These are phyloP conservation scores for Limnomonas spitsbergensis DNA, from an alignment of 139 green algal species.

Conservation along the genomic window DNA sequence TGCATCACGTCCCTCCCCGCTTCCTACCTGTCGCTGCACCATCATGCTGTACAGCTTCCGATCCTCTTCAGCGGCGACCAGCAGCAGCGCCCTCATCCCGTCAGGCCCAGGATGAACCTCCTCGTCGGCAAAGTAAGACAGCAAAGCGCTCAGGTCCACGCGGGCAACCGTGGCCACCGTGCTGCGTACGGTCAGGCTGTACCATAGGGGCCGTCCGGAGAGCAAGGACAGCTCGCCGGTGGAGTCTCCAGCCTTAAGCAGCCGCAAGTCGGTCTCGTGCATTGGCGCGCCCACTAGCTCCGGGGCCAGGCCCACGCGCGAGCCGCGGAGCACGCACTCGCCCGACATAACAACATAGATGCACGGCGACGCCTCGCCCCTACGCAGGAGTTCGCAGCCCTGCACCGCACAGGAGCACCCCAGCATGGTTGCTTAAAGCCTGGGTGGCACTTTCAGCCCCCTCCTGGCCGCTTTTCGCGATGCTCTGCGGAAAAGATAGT, in stretches of 20 bases:
- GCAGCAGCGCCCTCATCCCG: not conserved
- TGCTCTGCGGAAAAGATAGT: no score
- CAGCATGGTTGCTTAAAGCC: no score
- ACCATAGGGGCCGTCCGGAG: not conserved
- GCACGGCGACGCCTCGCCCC: not conserved
- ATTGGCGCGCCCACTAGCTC: not conserved
- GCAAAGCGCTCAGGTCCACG: not conserved
- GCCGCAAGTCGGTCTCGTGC: not conserved
- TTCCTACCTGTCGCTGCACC: not conserved
- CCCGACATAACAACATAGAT: not conserved
- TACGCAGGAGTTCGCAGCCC: not conserved
- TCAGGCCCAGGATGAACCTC: not conserved
- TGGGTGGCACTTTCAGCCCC: no score
- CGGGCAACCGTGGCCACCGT: not conserved
- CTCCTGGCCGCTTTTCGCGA: no score
- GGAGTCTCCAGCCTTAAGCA: not conserved
- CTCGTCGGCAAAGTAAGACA: not conserved
- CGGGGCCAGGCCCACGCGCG: not conserved
- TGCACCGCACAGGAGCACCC: no score
- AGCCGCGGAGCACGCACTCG: not conserved
- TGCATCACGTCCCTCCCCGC: no score
- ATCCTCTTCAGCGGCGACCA: not conserved
- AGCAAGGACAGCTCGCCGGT: not conserved
- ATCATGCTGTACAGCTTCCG: not conserved
- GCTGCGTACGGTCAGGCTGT: not conserved